Evolutionary conservation across 495 filamentous ascomycete species (phyloP).

Genomic region (Usnea hakonensis): DNA sequence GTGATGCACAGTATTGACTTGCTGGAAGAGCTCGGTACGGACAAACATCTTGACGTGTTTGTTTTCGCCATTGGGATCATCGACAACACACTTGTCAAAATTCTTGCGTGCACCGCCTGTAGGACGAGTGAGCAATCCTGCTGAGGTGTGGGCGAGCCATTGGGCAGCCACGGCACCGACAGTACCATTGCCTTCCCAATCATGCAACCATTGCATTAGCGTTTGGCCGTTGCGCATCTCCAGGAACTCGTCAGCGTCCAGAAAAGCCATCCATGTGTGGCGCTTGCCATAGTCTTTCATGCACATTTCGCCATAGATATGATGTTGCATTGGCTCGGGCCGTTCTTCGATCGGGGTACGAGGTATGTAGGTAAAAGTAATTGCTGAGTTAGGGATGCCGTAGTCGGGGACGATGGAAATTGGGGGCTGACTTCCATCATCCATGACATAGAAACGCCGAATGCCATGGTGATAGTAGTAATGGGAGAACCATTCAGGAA

Average conservation of each 20-base stretch:
- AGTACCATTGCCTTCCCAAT: constrained; percentile 5
- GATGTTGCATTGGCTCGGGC: not conserved
- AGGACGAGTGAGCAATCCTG: constrained; percentile 6
- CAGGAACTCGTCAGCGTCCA: constrained; percentile 12
- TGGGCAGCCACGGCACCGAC: constrained; percentile 13
- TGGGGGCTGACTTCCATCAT: constrained; percentile 23
- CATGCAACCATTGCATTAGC: constrained; percentile 4
- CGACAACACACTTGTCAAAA: constrained; percentile 9
- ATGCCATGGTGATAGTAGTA: constrained; percentile 28
- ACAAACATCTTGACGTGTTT: constrained; percentile 9
- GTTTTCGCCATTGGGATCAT: not conserved
- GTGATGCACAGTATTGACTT: not conserved
- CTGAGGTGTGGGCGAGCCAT: constrained; percentile 11
- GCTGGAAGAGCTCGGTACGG: not conserved
- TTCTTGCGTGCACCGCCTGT: not conserved
- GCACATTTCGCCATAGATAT: constrained; percentile 4
- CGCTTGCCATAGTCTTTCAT: constrained; percentile 1
- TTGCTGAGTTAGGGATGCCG: constrained; percentile 5
- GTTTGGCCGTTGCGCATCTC: constrained; percentile 10
- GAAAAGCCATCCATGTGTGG: constrained; percentile 12
- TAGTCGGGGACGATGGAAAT: constrained; percentile 14
- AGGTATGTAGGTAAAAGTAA: constrained; percentile 16
- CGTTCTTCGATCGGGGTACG: not conserved
- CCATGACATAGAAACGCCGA: constrained; percentile 28
- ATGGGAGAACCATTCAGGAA: constrained; percentile 23